Evolutionary conservation across 129 eudicot genomes (phyloP), one percentile per base, ranked within the genome.

Genomic region (carrot (Daucus carota)): DNA sequence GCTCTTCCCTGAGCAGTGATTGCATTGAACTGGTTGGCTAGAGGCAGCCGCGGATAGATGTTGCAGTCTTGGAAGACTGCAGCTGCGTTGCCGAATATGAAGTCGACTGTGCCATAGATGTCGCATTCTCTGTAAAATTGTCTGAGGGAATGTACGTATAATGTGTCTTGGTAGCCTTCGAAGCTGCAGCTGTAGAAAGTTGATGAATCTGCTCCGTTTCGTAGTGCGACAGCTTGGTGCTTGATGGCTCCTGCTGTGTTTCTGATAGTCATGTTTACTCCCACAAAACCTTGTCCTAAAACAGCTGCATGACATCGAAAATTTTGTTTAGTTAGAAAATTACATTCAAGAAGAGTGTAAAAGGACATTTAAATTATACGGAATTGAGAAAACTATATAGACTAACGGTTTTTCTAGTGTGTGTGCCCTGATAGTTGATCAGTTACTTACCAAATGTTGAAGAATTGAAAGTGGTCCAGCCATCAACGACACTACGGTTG

Each of bases 391-490:
- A n/a, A n/a, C n/a, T n/a, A n/a, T n/a, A n/a, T n/a, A n/a, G n/a
- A n/a, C n/a, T n/a, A n/a, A n/a, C n/a, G n/a, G n/a, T n/a, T n/a
- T n/a, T n/a, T n/a, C n/a, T n/a, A n/a, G n/a, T n/a, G n/a, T n/a
- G n/a, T n/a, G n/a, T n/a, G n/a, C n/a, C 29, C n/a, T 8, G 8
- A 22, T 54, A 22, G 63, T n/a, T 52, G 20, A 16, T 66, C 15
- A 31, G 5, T 32, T 16, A 43, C 89, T 85, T 80, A 90, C 96
- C 87, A 48, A 87, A 90, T 73, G 96, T 86, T 5, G 85, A 85
- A 7, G 90, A 87, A 57, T 83, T 84, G 73, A 87, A 90, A 5
- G 96, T 90, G 2, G 96, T 88, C 89, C 90, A 90, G 6, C 90
- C 92, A 77, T 87, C 96, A 67, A 40, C 85, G 17, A 85, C 85